Conservation (phyloP, 1,139 yeast species). For the Kodamaea arcana region DNA sequence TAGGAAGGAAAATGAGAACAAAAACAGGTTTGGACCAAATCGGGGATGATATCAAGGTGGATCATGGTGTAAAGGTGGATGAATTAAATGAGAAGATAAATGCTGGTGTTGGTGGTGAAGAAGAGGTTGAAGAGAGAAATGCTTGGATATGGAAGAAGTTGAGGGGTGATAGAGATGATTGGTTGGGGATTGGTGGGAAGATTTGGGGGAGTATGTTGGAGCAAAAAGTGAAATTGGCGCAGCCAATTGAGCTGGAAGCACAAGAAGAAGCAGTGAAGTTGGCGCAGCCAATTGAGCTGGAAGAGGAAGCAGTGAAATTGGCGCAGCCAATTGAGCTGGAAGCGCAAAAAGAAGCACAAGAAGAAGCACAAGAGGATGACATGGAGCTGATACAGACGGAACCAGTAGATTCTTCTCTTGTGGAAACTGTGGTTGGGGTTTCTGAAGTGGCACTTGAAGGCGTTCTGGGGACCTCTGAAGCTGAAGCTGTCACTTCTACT, state of each 20-base stretch:
- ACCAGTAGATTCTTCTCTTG: too few species aligned
- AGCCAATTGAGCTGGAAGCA: slow-evolving; percentile 8
- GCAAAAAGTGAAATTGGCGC: too few species aligned
- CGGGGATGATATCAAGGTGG: slow-evolving; percentile 2
- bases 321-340: too few species aligned
- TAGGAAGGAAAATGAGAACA: slow-evolving; percentile 39
- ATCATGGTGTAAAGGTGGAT: slow-evolving; percentile 10
- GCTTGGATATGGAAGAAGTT: slow-evolving; percentile 29
- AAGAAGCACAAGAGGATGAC: slow-evolving; percentile 20
- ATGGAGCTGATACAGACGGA: too few species aligned
- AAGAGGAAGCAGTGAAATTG: too few species aligned
- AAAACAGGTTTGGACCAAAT: slow-evolving; percentile 28
- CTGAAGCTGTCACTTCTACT: too few species aligned
- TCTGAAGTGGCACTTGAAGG: too few species aligned
- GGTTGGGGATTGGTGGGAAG: slow-evolving; percentile 11
- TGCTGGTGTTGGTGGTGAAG: slow-evolving; percentile 7
- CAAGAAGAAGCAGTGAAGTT: slow-evolving; percentile 3
- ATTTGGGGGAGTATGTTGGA: too few species aligned
- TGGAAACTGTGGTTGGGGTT: too few species aligned
- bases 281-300: slow-evolving; percentile 22
- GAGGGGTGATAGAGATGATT: slow-evolving; percentile 17
- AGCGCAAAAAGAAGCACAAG: slow-evolving; percentile 3
- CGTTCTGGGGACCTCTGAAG: too few species aligned
- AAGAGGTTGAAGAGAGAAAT: slow-evolving; percentile 22
- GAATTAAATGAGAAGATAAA: slow-evolving; percentile 12